Conservation (phyloP, 257 asterid genomes). For the Nicotiana obtusifolia region DNA sequence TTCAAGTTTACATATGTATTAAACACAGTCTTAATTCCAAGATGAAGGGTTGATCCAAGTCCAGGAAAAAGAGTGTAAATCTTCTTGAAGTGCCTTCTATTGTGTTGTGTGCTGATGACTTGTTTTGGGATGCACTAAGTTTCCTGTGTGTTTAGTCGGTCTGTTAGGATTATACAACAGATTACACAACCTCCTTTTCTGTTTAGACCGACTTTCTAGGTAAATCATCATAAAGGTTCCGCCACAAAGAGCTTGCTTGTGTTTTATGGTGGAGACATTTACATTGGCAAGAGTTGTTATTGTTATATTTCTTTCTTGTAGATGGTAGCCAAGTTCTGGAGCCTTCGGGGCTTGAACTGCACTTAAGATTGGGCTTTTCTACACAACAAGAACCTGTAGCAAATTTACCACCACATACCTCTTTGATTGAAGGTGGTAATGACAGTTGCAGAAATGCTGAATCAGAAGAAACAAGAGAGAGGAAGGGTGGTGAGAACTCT, state of each 20-base stretch:
- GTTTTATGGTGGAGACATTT: constrained; percentile 22
- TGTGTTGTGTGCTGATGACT: not conserved
- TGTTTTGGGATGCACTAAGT: not conserved
- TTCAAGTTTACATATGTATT: not conserved
- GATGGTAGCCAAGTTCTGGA: constrained; percentile 39
- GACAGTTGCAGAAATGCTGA: constrained; percentile 24
- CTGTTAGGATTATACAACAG: not conserved
- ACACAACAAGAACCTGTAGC: constrained; percentile 25
- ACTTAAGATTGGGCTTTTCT: constrained; percentile 26
- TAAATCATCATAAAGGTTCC: constrained; percentile 11
- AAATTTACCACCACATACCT: constrained; percentile 18
- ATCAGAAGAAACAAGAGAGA: constrained; percentile 21
- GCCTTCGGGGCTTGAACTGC: constrained; percentile 33
- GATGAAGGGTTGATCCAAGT: not conserved
- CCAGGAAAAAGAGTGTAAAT: not conserved
- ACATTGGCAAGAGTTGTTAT: constrained; percentile 16
- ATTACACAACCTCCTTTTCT: not conserved
- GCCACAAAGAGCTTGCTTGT: constrained; percentile 17
- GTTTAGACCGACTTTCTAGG: constrained; percentile 7
- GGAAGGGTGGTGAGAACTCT: constrained; percentile 46
- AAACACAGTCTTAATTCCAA: not conserved
- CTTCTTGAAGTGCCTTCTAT: not conserved
- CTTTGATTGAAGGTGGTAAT: constrained; percentile 14
- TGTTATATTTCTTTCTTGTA: constrained; percentile 28
- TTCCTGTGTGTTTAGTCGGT: not conserved